Evolutionary conservation across 2,329 filamentous ascomycete species (phyloP).

Genomic region (Penicillium sp.): DNA sequence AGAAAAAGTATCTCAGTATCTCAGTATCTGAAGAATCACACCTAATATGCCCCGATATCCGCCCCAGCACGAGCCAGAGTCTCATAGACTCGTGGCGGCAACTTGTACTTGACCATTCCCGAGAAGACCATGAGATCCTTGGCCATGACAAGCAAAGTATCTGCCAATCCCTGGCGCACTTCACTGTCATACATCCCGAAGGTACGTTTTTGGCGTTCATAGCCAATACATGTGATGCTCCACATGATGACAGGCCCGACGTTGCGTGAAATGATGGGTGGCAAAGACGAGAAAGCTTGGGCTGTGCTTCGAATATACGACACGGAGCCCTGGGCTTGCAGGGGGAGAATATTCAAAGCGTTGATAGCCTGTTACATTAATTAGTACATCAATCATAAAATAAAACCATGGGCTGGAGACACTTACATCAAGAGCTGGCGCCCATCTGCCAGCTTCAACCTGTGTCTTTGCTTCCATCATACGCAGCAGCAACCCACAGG

Average conservation of each 20-base stretch:
- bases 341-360: conserved; percentile 72
- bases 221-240: conserved; percentile 82
- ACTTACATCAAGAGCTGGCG: conserved; percentile 63
- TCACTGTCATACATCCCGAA: conserved; percentile 66
- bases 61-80: conserved; percentile 77
- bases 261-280: conserved; percentile 79
- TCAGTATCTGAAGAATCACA: background rate
- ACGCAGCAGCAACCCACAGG: conserved; percentile 57
- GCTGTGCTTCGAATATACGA: conserved; percentile 75
- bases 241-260: conserved; percentile 90
- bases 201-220: conserved; percentile 69
- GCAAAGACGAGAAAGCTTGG: conserved; percentile 73
- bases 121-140: conserved; percentile 93
- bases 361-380: conserved; percentile 61
- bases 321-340: conserved; percentile 71
- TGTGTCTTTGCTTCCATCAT: conserved; percentile 61
- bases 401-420: background rate
- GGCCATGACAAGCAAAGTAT: conserved; percentile 73
- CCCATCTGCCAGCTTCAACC: conserved; percentile 59
- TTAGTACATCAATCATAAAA: conserved; percentile 13
- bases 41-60: conserved; percentile 52
- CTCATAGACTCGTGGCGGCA: conserved; percentile 85
- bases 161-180: conserved; percentile 53
- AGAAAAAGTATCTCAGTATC: background rate
- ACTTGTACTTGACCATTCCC: conserved; percentile 83